Conservation (phyloP, 129 eudicot species). For the Logfia minima region DNA sequence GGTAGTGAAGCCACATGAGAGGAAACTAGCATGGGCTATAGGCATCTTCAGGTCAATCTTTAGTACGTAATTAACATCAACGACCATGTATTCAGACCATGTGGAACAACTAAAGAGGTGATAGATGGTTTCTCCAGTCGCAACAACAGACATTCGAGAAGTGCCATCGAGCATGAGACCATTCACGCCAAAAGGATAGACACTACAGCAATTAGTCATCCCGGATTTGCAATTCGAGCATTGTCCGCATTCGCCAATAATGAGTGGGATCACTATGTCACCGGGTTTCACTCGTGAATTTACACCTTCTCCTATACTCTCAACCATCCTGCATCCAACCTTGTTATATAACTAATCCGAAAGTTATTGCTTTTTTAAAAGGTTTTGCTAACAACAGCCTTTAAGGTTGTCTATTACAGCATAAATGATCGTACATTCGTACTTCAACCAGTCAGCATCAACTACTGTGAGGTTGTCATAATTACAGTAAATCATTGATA, state of each 20-base stretch:
- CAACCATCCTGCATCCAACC: constrained; percentile 38
- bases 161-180: constrained; percentile 61
- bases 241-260: constrained; percentile 53
- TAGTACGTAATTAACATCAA: constrained; percentile 40
- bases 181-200: constrained; percentile 23
- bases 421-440: too few relatives aligned
- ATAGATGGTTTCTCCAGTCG: constrained; percentile 41
- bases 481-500: too few relatives aligned
- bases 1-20: constrained; percentile 62
- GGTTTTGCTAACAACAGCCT: not conserved
- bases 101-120: constrained; percentile 50
- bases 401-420: not conserved
- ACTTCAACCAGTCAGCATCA: too few relatives aligned
- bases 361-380: not conserved
- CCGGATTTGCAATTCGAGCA: constrained; percentile 52
- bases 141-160: constrained; percentile 45
- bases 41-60: constrained; percentile 48
- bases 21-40: constrained; percentile 50
- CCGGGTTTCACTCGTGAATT: constrained; percentile 34
- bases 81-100: constrained; percentile 57
- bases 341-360: not conserved
- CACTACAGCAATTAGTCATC: constrained; percentile 47
- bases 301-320: constrained; percentile 51
- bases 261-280: constrained; percentile 59
- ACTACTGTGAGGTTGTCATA: too few relatives aligned